Base-by-base conservation (phyloP, 306 rosid genomes). In the Prinsepia uniflora region DNA sequence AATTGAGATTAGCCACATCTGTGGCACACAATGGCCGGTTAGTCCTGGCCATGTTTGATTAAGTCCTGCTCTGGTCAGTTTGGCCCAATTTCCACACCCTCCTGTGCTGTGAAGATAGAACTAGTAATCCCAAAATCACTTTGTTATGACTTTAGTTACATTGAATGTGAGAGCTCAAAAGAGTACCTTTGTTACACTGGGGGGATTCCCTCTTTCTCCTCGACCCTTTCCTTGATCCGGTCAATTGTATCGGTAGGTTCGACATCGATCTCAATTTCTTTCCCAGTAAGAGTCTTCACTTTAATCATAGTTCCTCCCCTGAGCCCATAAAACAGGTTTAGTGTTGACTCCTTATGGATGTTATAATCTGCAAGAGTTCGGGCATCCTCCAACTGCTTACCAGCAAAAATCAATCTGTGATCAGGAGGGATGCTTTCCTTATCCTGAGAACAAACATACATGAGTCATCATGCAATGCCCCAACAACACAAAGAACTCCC, bases 361-460 rank as follows among this genome's bases (percentile, higher is more conserved):
- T 89, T 94, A 65, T 89, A 94, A 79, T 94, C 95, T 48, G 98
- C 97, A 78, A 94, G 97, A 54, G 97, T 87, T 71, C 95, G 86
- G 1, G 96, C 98, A 86, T 94, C 97, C 83, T 94, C 96, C 83
- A 94, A 85, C 83, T 94, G 98, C 88, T 94, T 94, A 10, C 98
- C 97, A 8, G 98, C 98, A 78, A 94, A 94, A 54, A 90, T 90
- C 88, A 94, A 72, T 83, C 98, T 86, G 76, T 94, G 98, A 34
- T 94, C 98, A 18, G 98, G 97, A 30, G 98, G 96, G 73, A 94
- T 90, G 55, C 98, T 97, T 84, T 90, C 97, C 92, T 94, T 94
- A 79, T 90, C 98, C 98, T 94, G 70, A 61, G 85, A 68, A 40
- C 44, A 65, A 24, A 49, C 56, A 65, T 1, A 14, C 7, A 22